A percentile compares a stretch with the other conserved stretches of the same genome.
phyloP scores from a whole-genome alignment of 169 alveolate genomes.

The Cryptosporidium sp. region DNA sequence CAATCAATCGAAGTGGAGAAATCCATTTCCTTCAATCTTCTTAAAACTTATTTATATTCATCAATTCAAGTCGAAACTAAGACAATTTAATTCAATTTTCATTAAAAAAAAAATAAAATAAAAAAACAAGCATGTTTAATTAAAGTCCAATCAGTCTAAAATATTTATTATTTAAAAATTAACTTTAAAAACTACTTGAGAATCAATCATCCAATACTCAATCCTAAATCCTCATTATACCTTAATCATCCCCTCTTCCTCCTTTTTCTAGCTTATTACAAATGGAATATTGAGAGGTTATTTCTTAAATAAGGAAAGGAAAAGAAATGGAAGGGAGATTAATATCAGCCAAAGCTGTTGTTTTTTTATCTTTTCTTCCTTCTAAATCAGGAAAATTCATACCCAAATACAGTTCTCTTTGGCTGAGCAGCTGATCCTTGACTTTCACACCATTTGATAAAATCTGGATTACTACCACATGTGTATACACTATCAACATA shows the following conservation, averaged over 20 bases:
- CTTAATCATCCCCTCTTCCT: neutral
- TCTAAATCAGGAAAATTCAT: neutral
- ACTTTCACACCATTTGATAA: slow-evolving; percentile 56
- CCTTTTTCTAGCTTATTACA: neutral
- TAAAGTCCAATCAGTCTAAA: neutral
- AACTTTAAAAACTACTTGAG: neutral
- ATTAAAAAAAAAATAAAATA: neutral
- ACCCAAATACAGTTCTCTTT: slow-evolving; percentile 40
- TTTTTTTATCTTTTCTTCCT: neutral
- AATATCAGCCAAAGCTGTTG: too few species aligned
- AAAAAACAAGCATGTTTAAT: neutral
- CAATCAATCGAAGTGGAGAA: slow-evolving; percentile 53
- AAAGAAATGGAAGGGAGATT: too few species aligned
- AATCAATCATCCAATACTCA: too few species aligned
- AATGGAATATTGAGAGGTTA: too few species aligned
- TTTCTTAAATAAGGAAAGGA: too few species aligned
- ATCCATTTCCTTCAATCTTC: neutral
- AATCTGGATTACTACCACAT: slow-evolving; percentile 73
- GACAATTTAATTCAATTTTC: neutral
- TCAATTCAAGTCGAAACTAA: neutral
- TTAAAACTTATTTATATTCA: neutral
- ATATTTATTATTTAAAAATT: too few species aligned
- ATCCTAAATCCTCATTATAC: neutral
- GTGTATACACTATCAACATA: slow-evolving; percentile 56
- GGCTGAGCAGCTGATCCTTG: slow-evolving; percentile 66